These are phyloP conservation scores for Mortierella sp. DNA, from an alignment of 371 early-diverging fungal genomes.

Conservation along the genomic window DNA sequence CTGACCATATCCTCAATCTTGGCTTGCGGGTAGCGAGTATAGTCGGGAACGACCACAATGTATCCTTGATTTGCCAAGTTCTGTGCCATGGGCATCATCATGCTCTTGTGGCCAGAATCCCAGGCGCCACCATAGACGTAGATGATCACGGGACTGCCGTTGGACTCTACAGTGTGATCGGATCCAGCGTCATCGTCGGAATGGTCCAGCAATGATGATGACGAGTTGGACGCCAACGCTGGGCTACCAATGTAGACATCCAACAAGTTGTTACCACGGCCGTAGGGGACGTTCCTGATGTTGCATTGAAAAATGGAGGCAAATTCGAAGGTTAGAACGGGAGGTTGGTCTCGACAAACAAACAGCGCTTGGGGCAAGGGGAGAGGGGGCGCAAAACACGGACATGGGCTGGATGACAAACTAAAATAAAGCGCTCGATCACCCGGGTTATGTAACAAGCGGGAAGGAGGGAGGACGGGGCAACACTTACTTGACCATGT, in stretches of 20 bases:
- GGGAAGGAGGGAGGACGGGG: too few species aligned
- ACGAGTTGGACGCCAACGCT: neutral
- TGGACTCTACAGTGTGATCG: slow-evolving; percentile 48
- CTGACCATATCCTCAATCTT: slow-evolving; percentile 56
- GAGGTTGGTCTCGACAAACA: too few species aligned
- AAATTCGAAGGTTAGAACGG: too few species aligned
- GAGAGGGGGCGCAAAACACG: neutral
- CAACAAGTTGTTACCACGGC: slow-evolving; percentile 29
- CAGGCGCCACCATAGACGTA: slow-evolving; percentile 51
- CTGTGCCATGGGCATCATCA: slow-evolving; percentile 57
- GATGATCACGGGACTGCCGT: slow-evolving; percentile 43
- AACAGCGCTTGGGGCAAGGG: neutral
- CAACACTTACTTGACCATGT: slow-evolving; percentile 50
- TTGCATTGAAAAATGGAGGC: neutral
- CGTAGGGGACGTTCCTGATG: slow-evolving; percentile 39
- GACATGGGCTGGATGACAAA: neutral
- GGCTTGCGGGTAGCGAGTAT: slow-evolving; percentile 47
- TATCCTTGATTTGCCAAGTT: slow-evolving; percentile 57
- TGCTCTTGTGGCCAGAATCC: slow-evolving; percentile 55
- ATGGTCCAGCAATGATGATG: neutral
- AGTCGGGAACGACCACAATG: slow-evolving; percentile 55
- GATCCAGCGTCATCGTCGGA: slow-evolving; percentile 37
- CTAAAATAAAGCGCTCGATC: neutral
- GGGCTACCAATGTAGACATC: slow-evolving; percentile 42
- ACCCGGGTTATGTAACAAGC: too few species aligned